Conservation (phyloP, 768 basidiomycete species). For the Pisolithus microcarpus region DNA sequence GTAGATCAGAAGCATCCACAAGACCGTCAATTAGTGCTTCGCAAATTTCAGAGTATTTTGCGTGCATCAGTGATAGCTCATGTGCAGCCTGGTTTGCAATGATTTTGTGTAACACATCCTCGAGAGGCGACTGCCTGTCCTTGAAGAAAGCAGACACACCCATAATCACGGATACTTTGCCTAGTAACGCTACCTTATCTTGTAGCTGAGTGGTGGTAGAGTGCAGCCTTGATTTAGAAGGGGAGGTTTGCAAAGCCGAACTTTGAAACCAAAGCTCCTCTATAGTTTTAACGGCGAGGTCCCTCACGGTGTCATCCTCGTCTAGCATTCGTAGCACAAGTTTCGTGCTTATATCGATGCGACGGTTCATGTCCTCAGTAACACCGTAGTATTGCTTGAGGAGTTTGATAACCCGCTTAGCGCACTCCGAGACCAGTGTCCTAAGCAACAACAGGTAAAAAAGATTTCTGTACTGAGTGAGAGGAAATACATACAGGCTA, state of each 20-base stretch:
- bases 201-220: conserved; percentile 25
- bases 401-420: conserved; percentile 93
- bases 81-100: conserved; percentile 62
- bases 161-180: conserved; percentile 79
- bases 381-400: conserved; percentile 74
- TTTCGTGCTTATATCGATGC: conserved; percentile 74
- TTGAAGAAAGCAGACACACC: conserved; percentile 74
- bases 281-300: conserved; percentile 81
- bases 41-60: conserved; percentile 74
- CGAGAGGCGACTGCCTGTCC: conserved; percentile 77
- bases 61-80: conserved; percentile 47
- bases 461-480: background rate
- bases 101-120: conserved; percentile 79
- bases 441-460: conserved; percentile 33
- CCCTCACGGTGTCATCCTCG: conserved; percentile 93
- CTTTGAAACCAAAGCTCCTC: conserved; percentile 86
- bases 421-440: conserved; percentile 92
- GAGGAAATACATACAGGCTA: conserved; percentile 58
- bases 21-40: conserved; percentile 82
- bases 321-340: conserved; percentile 82
- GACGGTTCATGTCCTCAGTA: conserved; percentile 50
- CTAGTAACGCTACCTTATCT: conserved; percentile 50
- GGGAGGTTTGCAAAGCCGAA: conserved; percentile 21
- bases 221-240: conserved; percentile 32
- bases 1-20: conserved; percentile 77